Percentiles rank a stretch among this genome's conserved stretches.
Conservation (phyloP, 2,329 filamentous ascomycete species). For the Fusarium goolgardi region DNA sequence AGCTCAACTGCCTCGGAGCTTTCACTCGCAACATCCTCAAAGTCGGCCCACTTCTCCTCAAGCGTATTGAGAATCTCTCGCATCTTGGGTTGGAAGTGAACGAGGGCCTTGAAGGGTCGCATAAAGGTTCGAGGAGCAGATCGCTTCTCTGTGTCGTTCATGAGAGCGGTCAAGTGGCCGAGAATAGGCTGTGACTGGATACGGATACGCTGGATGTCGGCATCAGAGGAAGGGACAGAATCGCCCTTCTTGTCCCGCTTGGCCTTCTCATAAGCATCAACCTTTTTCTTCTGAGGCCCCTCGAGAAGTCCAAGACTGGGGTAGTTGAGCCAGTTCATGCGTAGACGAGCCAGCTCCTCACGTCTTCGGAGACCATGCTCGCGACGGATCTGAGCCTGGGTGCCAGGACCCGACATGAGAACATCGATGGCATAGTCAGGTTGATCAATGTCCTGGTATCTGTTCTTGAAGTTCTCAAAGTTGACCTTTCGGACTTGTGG, state of each 20-base stretch:
- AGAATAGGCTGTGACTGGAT: slow-evolving; percentile 57
- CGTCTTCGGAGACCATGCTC: slow-evolving; percentile 53
- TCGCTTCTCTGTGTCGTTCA: slow-evolving; percentile 53
- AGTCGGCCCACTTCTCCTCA: slow-evolving; percentile 57
- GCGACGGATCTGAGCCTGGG: slow-evolving; percentile 55
- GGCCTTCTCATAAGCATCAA: slow-evolving; percentile 34
- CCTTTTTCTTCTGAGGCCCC: slow-evolving; percentile 13
- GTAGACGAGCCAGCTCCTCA: slow-evolving; percentile 52
- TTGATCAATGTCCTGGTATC: slow-evolving; percentile 51
- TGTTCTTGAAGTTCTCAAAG: slow-evolving; percentile 60
- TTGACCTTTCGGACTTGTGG: slow-evolving; percentile 55
- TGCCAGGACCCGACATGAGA: slow-evolving; percentile 51
- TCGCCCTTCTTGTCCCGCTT: slow-evolving; percentile 46
- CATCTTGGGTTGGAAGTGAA: slow-evolving; percentile 58
- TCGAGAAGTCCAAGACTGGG: slow-evolving; percentile 4
- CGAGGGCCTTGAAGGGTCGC: slow-evolving; percentile 55
- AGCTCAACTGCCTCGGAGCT: slow-evolving; percentile 44
- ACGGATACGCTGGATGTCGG: slow-evolving; percentile 53
- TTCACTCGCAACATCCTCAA: slow-evolving; percentile 48
- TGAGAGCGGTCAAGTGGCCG: slow-evolving; percentile 52
- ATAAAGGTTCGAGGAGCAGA: slow-evolving; percentile 55
- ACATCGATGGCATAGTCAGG: slow-evolving; percentile 56
- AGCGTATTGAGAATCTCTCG: slow-evolving; percentile 53
- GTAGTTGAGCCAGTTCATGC: slow-evolving; percentile 48
- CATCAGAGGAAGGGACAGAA: slow-evolving; percentile 33